phyloP scores from a whole-genome alignment of 2,329 filamentous ascomycete genomes.

The Botrytis paeoniae region DNA sequence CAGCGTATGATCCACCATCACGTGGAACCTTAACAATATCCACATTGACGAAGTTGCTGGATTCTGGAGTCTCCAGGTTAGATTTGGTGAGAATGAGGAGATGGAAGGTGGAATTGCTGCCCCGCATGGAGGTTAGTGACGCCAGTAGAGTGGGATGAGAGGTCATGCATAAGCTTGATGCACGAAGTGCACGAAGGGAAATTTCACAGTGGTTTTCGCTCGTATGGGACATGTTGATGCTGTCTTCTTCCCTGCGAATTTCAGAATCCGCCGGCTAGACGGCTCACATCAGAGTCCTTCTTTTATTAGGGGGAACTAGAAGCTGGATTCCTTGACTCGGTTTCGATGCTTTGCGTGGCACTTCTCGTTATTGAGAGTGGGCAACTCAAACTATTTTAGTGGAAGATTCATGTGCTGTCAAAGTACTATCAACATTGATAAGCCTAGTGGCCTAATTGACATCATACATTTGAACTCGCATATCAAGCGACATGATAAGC shows the following conservation, averaged over 20 bases:
- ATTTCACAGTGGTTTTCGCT: background rate
- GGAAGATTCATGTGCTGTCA: background rate
- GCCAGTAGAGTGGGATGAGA: background rate
- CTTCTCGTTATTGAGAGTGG: background rate
- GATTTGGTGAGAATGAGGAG: background rate
- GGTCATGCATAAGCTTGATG: background rate
- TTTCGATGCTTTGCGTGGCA: background rate
- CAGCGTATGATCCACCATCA: background rate
- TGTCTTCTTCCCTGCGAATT: background rate
- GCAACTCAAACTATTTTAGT: background rate
- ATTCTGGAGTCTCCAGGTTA: constrained; percentile 5
- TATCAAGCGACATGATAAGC: background rate
- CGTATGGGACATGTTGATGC: background rate
- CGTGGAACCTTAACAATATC: background rate
- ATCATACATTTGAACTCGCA: background rate
- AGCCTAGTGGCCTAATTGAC: background rate
- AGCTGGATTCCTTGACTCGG: background rate
- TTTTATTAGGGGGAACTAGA: background rate
- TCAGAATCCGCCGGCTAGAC: background rate
- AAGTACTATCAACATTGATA: background rate
- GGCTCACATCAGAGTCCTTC: background rate
- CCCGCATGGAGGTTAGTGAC: background rate
- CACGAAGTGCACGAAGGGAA: background rate
- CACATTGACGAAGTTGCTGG: background rate
- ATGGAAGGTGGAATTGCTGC: background rate